Evolutionary conservation across 2,329 filamentous ascomycete genomes (phyloP), one percentile per base, ranked within the genome.

Genomic region (Ophiocordyceps camponoti-leonardi): DNA sequence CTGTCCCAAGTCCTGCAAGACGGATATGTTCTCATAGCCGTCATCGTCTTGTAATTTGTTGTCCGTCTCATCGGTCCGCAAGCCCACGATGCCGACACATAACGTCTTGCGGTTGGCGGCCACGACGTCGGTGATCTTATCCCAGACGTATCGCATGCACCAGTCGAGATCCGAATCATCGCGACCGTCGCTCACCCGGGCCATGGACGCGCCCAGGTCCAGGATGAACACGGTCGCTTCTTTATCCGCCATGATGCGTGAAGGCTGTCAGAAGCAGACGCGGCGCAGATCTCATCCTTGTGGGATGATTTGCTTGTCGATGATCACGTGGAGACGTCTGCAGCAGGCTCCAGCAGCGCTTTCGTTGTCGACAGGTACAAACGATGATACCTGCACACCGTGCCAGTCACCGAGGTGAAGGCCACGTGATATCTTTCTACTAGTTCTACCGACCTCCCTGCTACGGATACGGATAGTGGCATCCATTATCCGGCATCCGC

Each of bases 201-300:
- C 81, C 84, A 94, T 95, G n/a, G 88, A 84, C 56, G 67, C 70
- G 47, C 87, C 88, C 22, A 95, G 69, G 64, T 98, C 92, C 49
- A 98, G 66, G 53, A 98, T 82, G 62, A 92, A 98, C 41, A 96
- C 77, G 0, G 83, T 92, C 10, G 87, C 86, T 67, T 96, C 86
- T 61, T 98, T 98, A 50, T 84, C 80, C 12, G 87, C 83, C 90
- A 96, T 96, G 12, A 45, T 45, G 44, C n/a, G n/a, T 6, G 31
- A 5, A n/a, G 14, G 31, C 31, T 28, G 6, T 28, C 10, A 28
- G 26, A 10, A 11, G 26, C 10, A 8, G 26, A 28, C 11, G 26
- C 26, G 26, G 2, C 26, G 26, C 26, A 28, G 11, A 28, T 28
- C 26, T 28, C 26, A 28, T 28, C 7, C 26, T 28, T 10, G n/a